Base-by-base conservation (phyloP, 148 eudicot species). In the Arctostaphylos glauca region DNA sequence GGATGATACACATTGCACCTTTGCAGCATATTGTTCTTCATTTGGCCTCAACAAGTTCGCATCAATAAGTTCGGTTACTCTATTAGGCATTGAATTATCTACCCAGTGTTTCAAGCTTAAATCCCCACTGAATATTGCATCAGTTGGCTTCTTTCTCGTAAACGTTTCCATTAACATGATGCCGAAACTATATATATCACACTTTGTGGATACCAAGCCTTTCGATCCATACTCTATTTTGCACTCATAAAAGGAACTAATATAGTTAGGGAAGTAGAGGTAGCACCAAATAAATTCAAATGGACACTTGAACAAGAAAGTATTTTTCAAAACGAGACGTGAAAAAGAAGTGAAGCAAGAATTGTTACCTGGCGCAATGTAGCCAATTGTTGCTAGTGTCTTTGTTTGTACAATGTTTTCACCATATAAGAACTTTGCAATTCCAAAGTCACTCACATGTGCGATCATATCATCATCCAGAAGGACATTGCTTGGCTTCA, bases 81-180 rank as follows among this genome's bases (percentile, higher is more conserved):
- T 21, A 46, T 44, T 2, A 2, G 52, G 0, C 44, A 72, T 7
- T 72, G 76, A 46, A 15, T 72, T 15, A 0, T 19, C 23, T 46
- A 46, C 52, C 76, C 76, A 72, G 18, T 9, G 0, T 12, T 18
- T 72, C 25, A 72, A 43, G 3, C 52, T 72, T 21, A 44, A 0
- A 43, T 72, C 23, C 6, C 50, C 21, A 44, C 6, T 10, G 15
- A 72, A 72, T 50, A 72, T 72, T 72, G 7, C 75, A 19, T 72
- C 76, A 13, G 76, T 44, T 23, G 76, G 53, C 76, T 46, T 72
- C 9, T 8, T 44, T 19, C 76, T 72, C 3, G 76, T 72, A 72
- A 72, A 72, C 46, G 19, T 72, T 46, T 72, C 76, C 76, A 72
- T 72, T 19, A 72, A 19, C 52, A 19, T 43, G 21, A 72, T 72